Evolutionary conservation across 306 rosid genomes (phyloP).

Genomic region (Cercis canadensis): DNA sequence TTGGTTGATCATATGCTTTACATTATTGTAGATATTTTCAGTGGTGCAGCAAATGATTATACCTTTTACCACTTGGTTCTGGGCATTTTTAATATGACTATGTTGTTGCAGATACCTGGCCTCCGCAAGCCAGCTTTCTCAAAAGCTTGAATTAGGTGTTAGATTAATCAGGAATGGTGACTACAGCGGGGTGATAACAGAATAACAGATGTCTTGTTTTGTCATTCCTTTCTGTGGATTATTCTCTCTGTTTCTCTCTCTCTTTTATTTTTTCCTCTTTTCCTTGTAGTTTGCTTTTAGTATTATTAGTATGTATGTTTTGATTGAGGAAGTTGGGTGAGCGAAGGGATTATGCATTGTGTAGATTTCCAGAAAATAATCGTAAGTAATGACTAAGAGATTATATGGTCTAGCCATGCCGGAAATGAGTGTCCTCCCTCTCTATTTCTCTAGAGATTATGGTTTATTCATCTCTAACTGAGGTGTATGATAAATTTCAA

Average conservation of each 20-base stretch:
- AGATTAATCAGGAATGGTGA: slow-evolving; percentile 18
- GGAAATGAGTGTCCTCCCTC: too few relatives aligned
- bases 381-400: too few relatives aligned
- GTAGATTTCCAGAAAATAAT: background rate
- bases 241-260: too few relatives aligned
- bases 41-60: background rate
- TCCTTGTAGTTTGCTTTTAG: slow-evolving; percentile 15
- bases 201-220: too few relatives aligned
- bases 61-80: slow-evolving; percentile 10
- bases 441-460: too few relatives aligned
- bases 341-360: slow-evolving; percentile 3
- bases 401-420: too few relatives aligned
- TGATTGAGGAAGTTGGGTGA: slow-evolving; percentile 15
- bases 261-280: slow-evolving; percentile 17
- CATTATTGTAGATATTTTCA: too few relatives aligned
- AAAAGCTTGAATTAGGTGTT: slow-evolving; percentile 48
- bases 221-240: too few relatives aligned
- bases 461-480: too few relatives aligned
- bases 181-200: slow-evolving; percentile 20
- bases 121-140: slow-evolving; percentile 58
- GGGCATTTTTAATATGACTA: slow-evolving; percentile 22
- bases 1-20: too few relatives aligned
- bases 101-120: slow-evolving; percentile 73
- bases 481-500: too few relatives aligned
- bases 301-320: slow-evolving; percentile 29